Conservation (phyloP, 2,329 filamentous ascomycete species). For the Penicillium vulpinum region DNA sequence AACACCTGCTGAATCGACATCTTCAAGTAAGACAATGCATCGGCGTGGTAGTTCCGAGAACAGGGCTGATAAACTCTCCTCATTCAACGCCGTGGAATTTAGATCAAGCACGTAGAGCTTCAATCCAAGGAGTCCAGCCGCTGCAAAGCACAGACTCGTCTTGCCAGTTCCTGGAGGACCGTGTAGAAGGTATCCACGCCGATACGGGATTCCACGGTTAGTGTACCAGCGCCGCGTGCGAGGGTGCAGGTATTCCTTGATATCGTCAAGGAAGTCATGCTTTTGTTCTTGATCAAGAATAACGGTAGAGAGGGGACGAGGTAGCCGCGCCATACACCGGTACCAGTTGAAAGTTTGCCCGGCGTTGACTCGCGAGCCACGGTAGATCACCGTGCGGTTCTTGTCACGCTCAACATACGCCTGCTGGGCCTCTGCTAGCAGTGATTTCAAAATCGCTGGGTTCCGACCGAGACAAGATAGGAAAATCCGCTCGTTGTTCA, state of each 20-base stretch:
- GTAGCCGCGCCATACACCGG: constrained; percentile 46
- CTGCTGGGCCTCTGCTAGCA: constrained; percentile 40
- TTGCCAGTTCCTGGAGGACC: constrained; percentile 82
- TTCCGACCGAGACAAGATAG: constrained; percentile 40
- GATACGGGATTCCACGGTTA: constrained; percentile 80
- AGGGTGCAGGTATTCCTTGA: constrained; percentile 59
- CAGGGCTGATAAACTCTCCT: constrained; percentile 64
- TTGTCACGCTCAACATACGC: constrained; percentile 38
- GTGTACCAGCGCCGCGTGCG: constrained; percentile 69
- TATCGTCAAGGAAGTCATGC: constrained; percentile 51
- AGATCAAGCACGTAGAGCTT: constrained; percentile 72
- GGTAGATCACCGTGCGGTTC: constrained; percentile 42
- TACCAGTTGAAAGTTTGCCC: constrained; percentile 30
- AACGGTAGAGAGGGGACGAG: constrained; percentile 56
- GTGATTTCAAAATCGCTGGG: constrained; percentile 33
- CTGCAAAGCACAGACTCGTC: constrained; percentile 68
- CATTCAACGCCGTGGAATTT: constrained; percentile 61
- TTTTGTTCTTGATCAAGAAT: constrained; percentile 55
- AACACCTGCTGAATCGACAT: constrained; percentile 72
- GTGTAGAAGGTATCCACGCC: constrained; percentile 77
- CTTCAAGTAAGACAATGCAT: constrained; percentile 73
- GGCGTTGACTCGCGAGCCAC: constrained; percentile 27
- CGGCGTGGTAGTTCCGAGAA: constrained; percentile 68
- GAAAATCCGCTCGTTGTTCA: constrained; percentile 34
- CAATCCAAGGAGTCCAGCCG: constrained; percentile 69